These are phyloP conservation scores for Psophocarpus tetragonolobus DNA, from an alignment of 306 rosid genomes.

Conservation along the genomic window DNA sequence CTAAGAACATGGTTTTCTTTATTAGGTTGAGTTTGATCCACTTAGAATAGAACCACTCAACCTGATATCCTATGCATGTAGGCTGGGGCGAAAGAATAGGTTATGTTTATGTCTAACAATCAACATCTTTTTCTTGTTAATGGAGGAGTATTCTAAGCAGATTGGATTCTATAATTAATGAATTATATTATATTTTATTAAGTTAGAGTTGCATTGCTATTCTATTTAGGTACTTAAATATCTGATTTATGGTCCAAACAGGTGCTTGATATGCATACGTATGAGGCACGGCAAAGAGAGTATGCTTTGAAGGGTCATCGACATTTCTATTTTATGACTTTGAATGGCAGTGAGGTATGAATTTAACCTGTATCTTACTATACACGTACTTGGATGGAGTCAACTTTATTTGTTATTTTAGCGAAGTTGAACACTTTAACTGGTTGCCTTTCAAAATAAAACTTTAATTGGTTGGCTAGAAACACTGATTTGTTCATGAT, in stretches of 20 bases:
- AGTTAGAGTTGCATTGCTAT: not conserved
- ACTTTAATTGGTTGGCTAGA: not conserved
- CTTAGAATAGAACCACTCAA: slow-evolving; percentile 1
- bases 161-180: slow-evolving; percentile 15
- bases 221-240: slow-evolving; percentile 19
- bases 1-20: slow-evolving; percentile 14
- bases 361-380: slow-evolving; percentile 16
- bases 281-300: slow-evolving; percentile 90
- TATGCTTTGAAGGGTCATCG: slow-evolving; percentile 92
- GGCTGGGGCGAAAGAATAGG: not conserved
- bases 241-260: slow-evolving; percentile 43
- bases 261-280: slow-evolving; percentile 90
- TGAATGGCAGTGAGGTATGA: slow-evolving; percentile 92
- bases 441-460: not conserved
- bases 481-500: slow-evolving; percentile 4
- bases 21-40: slow-evolving; percentile 21
- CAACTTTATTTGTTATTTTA: not conserved
- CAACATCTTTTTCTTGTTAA: slow-evolving; percentile 4
- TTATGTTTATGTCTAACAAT: slow-evolving; percentile 19
- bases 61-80: slow-evolving; percentile 4
- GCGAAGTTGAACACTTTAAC: not conserved
- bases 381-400: slow-evolving; percentile 1
- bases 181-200: not conserved
- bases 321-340: slow-evolving; percentile 99
- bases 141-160: slow-evolving; percentile 16